Percentiles rank a stretch among this genome's conserved stretches.
These are phyloP conservation scores for Komagataella populi DNA, from an alignment of 805 yeast genomes.

Conservation along the genomic window DNA sequence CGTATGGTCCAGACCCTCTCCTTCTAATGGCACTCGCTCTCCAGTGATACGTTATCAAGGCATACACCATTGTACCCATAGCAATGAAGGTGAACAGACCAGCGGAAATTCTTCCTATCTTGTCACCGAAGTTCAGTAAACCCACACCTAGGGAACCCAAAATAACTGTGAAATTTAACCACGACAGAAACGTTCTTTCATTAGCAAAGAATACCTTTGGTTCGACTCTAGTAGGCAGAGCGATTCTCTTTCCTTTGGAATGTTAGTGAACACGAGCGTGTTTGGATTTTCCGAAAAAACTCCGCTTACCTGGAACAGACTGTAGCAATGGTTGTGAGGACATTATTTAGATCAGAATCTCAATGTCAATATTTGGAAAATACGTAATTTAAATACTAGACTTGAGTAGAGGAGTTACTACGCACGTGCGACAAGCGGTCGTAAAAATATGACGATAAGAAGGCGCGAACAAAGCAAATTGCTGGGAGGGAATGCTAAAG, in stretches of 20 bases:
- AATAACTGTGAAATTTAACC: slow-evolving; percentile 98
- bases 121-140: slow-evolving; percentile 89
- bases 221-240: slow-evolving; percentile 95
- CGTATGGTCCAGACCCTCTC: slow-evolving; percentile 98
- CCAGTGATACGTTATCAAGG: slow-evolving; percentile 95
- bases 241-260: slow-evolving; percentile 68
- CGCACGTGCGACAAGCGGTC: not conserved
- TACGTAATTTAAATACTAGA: not conserved
- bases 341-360: slow-evolving; percentile 20
- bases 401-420: not conserved
- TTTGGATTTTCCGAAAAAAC: not conserved
- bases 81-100: slow-evolving; percentile 91
- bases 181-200: slow-evolving; percentile 94
- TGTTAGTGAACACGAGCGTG: slow-evolving; percentile 1
- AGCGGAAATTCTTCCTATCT: slow-evolving; percentile 84
- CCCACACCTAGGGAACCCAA: slow-evolving; percentile 96
- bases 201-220: slow-evolving; percentile 98
- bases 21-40: slow-evolving; percentile 97
- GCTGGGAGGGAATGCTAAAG: not conserved
- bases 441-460: not conserved
- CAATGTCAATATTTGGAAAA: not conserved
- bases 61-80: slow-evolving; percentile 96
- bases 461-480: not conserved
- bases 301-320: slow-evolving; percentile 50
- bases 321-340: slow-evolving; percentile 64